Base-by-base conservation (phyloP, 768 basidiomycete species). In the Podaxis sp. region DNA sequence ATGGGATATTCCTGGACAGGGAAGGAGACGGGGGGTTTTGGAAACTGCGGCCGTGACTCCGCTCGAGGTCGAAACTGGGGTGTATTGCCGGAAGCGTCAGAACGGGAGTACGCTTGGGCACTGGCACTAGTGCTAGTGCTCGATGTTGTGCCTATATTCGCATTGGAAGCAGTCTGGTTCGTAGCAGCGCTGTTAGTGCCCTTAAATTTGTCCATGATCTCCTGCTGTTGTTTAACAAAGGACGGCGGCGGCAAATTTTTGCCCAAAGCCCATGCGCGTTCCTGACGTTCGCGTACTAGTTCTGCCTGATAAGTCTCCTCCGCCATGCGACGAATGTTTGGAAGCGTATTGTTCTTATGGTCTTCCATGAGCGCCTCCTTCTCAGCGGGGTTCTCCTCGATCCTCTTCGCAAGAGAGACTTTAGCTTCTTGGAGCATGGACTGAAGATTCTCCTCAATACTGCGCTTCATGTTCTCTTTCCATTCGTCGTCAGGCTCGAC, bases 351-450 rank as follows among this genome's bases (percentile, higher is more conserved):
- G 23, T 46, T 38, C 16, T 71, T 64, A 65, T 80, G 78, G 40
- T 83, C 78, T 0, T 67, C 55, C 7, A 64, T 66, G 37, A 82
- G 66, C 21, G 59, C 66, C 21, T 67, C 65, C 23, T 55, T 55
- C 13, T 67, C 73, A 16, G 75, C 65, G 68, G 81, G 62, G 59
- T 70, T 66, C 71, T 79, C 71, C 67, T 77, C 76, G 13, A 90
- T 73, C 68, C 84, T 79, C 14, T 73, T 70, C 37, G 83, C 77
- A 38, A 83, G 71, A 61, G 82, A 83, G 60, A 83, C 79, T 72
- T 85, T 85, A 18, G 89, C 83, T 61, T 88, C 88, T 57, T 85
- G 79, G 62, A 88, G 68, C 74, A 82, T 77, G 32, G 67, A 58
- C 52, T 69, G 57, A 21, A 78, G 67, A 6, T 73, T 73, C 1